Percentiles rank a stretch among this genome's conserved stretches.
phyloP scores from a whole-genome alignment of 1,284 basidiomycete genomes.

The Inonotus obliquus region DNA sequence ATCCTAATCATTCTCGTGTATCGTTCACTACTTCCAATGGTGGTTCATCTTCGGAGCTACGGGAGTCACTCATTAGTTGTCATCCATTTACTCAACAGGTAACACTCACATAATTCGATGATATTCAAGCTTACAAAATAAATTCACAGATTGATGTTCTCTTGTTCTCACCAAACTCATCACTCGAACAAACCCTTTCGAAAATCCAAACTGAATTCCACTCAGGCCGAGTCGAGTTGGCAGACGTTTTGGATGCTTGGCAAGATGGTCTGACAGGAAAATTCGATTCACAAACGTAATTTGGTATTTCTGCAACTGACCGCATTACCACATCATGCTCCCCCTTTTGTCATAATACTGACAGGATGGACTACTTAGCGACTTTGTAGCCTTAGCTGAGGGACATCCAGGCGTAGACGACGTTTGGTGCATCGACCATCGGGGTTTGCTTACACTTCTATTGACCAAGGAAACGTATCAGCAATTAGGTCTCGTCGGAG shows the following conservation, averaged over 20 bases:
- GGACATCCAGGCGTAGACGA: slow-evolving; percentile 35
- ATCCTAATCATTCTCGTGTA: not conserved
- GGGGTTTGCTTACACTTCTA: slow-evolving; percentile 51
- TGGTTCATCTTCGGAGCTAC: not conserved
- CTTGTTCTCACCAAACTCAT: not conserved
- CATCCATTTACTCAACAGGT: slow-evolving; percentile 17
- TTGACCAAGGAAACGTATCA: slow-evolving; percentile 53
- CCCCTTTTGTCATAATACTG: no score
- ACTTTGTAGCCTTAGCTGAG: slow-evolving; percentile 5
- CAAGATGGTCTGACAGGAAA: not conserved
- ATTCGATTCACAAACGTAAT: slow-evolving; percentile 7
- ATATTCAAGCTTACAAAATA: no score
- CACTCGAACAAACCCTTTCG: not conserved
- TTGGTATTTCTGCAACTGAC: no score
- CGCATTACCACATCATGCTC: no score
- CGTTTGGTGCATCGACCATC: slow-evolving; percentile 59
- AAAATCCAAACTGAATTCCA: not conserved
- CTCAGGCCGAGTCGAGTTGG: not conserved
- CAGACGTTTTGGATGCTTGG: not conserved
- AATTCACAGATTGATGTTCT: slow-evolving; percentile 16
- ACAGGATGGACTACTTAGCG: not conserved
- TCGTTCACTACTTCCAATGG: not conserved
- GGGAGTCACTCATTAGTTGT: slow-evolving; percentile 1
- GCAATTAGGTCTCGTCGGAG: slow-evolving; percentile 50
- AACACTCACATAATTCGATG: no score